Base-by-base conservation (phyloP, 192 early-diverging fungal genomes). In the Umbelopsis sp. region DNA sequence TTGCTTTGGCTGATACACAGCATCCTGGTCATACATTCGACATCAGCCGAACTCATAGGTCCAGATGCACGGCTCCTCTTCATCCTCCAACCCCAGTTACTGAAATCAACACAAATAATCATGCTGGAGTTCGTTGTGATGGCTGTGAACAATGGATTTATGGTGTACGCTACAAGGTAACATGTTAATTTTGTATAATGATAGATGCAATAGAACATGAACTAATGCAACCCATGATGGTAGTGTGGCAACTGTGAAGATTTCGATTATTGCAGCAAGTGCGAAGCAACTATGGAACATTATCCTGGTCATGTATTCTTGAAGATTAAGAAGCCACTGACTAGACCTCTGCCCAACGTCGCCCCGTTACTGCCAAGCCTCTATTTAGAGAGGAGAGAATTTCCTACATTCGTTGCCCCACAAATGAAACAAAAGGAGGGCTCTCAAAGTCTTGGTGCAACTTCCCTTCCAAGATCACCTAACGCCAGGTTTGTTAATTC, bases 231-330 rank as follows among this genome's bases (percentile, higher is more conserved):
- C 8, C 56, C 29, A 2, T 54, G 47, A 43, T 14, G 8, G 66
- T 70, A 86, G 83, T 87, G 85, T 65, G 82, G 79, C 20, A 81
- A 85, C 54, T 92, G 91, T 66, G 22, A 71, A 24, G 81, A 89
- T 52, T 91, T 83, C 74, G 91, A 92, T 75, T 68, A 86, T 14
- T 92, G 91, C 69, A 82, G 79, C 51, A 87, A 85, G 65, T 92
- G 91, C 45, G 81, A 83, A 69, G 69, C 80, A 8, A 69, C 74
- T 3, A 21, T 47, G n/a, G 45, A 24, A 11, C 86, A 87, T 65
- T 76, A 84, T 54, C 34, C 53, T 2, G 66, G 59, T 6, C 86
- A 87, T 71, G 66, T 83, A 26, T 85, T 87, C 14, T 49, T 87
- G 10, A 87, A 87, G 56, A 75, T 87, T 22, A 76, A 72, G 31